These are phyloP conservation scores for Fusarium staphyleae DNA, from an alignment of 2,329 filamentous ascomycete species.

Conservation along the genomic window DNA sequence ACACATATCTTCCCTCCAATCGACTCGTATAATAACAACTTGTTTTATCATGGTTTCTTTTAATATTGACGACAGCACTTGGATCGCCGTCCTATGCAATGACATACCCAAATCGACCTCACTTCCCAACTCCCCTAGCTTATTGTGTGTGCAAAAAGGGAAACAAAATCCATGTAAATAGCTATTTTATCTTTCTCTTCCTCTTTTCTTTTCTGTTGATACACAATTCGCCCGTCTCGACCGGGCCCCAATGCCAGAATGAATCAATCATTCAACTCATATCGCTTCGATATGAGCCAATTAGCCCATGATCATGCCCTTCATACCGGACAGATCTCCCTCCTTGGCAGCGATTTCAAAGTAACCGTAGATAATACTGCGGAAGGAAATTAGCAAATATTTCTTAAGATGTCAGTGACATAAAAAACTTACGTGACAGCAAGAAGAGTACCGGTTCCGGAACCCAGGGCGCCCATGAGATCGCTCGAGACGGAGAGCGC, in stretches of 20 bases:
- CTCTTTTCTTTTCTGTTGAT: slow-evolving; percentile 40
- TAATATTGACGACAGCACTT: slow-evolving; percentile 36
- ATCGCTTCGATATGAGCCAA: slow-evolving; percentile 23
- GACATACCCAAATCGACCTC: slow-evolving; percentile 37
- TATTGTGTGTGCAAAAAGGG: slow-evolving; percentile 31
- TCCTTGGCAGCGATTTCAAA: slow-evolving; percentile 99
- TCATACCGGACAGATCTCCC: slow-evolving; percentile 87
- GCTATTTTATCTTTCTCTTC: slow-evolving; percentile 42
- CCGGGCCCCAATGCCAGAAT: slow-evolving; percentile 29
- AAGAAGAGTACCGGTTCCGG: slow-evolving; percentile 95
- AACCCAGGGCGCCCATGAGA: slow-evolving; percentile 93
- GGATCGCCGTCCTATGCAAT: slow-evolving; percentile 34
- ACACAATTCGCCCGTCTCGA: slow-evolving; percentile 33
- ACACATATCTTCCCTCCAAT: slow-evolving; percentile 24
- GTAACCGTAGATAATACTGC: slow-evolving; percentile 97
- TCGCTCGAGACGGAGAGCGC: slow-evolving; percentile 95
- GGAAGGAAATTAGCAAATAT: slow-evolving; percentile 43
- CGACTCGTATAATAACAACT: slow-evolving; percentile 32
- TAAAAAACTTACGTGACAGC: slow-evolving; percentile 90
- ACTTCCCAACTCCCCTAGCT: slow-evolving; percentile 38
- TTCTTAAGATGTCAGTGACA: background rate
- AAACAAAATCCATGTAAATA: slow-evolving; percentile 39
- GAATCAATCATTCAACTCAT: slow-evolving; percentile 32
- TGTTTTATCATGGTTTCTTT: slow-evolving; percentile 29
- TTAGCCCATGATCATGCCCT: slow-evolving; percentile 76